Base-by-base conservation (phyloP, 1,139 yeast genomes). In the Nakaseomyces sp. region DNA sequence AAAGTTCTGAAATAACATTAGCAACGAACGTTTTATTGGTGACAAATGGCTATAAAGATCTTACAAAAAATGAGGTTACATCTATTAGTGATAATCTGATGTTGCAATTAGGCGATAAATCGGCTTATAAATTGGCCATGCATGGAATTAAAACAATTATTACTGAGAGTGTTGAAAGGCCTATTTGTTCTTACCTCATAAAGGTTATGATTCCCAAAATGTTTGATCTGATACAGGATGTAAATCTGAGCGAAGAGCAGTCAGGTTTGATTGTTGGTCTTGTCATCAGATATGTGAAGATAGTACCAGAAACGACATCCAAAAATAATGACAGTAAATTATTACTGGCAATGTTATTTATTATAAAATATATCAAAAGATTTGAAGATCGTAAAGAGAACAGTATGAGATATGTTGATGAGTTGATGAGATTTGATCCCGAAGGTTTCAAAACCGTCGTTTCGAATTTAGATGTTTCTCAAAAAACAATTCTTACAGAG, bases 41-140 rank as follows among this genome's bases (percentile, higher is more conserved):
- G 19, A 41, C 50, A 5, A 50, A 46, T 29, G 54, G 53, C 3
- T 53, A 47, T 24, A 24, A 40, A 1, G 53, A 52, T 5, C 46
- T 63, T 13, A 40, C 52, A 2, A 47, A 48, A 9, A 48, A 49
- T 1, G 58, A 56, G 17, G 46, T 53, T 5, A 50, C 43, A 1
- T 41, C 45, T 13, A 37, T 55, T 17, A 48, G 49, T 10, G 33
- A 42, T n/a, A 31, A 43, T 1, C 32, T 52, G 6, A 30, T 52
- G 1, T 43, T 37, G 2, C 66, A 48, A 7, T 29, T 56, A 3
- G 19, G 37, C 2, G 40, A 42, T 10, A 18, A 40, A 2, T 45
- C 41, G 5, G 31, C 45, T 1, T 35, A 43, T 25, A 43, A 36
- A 3, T 40, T 57, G 5, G 46, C 52, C 2, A 18, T 43, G 1